phyloP scores from a whole-genome alignment of 345 rosid species.

The Eucalyptus pumila region DNA sequence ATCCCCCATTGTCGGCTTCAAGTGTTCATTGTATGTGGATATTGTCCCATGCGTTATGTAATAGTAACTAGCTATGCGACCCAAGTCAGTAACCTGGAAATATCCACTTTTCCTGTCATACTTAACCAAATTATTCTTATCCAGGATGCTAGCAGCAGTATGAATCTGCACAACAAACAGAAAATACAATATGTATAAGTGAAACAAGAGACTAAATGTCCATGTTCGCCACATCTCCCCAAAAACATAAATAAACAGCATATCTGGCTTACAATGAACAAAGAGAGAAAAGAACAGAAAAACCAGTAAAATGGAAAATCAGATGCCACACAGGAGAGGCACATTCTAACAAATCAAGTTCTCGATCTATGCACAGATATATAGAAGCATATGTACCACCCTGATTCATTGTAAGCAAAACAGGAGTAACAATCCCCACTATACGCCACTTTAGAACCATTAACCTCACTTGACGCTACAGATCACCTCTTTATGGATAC shows the following conservation, averaged over 20 bases:
- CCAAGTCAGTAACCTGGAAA: slow-evolving; percentile 97
- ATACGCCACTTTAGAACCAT: not conserved
- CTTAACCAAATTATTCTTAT: slow-evolving; percentile 81
- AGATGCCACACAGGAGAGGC: not conserved
- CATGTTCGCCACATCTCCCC: not conserved
- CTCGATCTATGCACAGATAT: not conserved
- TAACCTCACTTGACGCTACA: not conserved
- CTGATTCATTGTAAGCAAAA: not conserved
- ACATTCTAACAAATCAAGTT: not conserved
- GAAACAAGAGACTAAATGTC: not conserved
- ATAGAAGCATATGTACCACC: not conserved
- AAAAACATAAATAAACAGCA: not conserved
- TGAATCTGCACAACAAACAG: slow-evolving; percentile 43
- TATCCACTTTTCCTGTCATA: slow-evolving; percentile 89
- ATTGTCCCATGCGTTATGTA: slow-evolving; percentile 91
- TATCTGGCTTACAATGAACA: not conserved
- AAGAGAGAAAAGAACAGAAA: not conserved
- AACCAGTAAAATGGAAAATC: not conserved
- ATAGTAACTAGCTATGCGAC: slow-evolving; percentile 97
- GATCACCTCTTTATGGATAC: not conserved
- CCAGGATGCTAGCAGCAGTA: slow-evolving; percentile 85
- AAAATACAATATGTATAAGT: not conserved
- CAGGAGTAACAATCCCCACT: not conserved
- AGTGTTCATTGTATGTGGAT: slow-evolving; percentile 80
- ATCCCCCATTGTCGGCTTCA: slow-evolving; percentile 97